Evolutionary conservation across 495 filamentous ascomycete genomes (phyloP).

Genomic region (Glarea lozoyensis): DNA sequence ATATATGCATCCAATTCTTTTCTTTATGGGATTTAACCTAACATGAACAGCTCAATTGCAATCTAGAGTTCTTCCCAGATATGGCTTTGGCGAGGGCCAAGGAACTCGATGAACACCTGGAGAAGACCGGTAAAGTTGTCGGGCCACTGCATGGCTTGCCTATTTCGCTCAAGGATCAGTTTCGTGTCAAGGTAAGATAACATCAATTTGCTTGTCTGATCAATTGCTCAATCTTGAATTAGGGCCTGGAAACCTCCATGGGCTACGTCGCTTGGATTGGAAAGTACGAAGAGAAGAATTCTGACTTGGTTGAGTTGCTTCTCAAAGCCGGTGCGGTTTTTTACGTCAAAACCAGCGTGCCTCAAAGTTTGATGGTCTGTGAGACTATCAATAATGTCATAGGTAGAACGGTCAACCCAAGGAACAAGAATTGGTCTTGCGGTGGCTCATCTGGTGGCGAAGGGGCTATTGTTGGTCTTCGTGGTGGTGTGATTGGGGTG

Average conservation of each 20-base stretch:
- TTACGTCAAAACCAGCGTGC: slow-evolving; percentile 60
- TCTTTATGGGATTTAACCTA: not conserved
- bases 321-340: slow-evolving; percentile 48
- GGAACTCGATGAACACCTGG: slow-evolving; percentile 44
- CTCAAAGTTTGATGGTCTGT: slow-evolving; percentile 40
- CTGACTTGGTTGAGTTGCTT: slow-evolving; percentile 34
- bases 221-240: slow-evolving; percentile 32
- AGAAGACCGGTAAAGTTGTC: slow-evolving; percentile 36
- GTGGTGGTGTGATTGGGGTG: slow-evolving; percentile 35
- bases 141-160: slow-evolving; percentile 64
- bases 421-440: slow-evolving; percentile 48
- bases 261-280: slow-evolving; percentile 47
- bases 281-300: slow-evolving; percentile 37
- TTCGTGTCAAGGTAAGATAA: slow-evolving; percentile 46
- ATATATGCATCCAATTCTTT: slow-evolving; percentile 25
- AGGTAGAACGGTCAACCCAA: slow-evolving; percentile 58
- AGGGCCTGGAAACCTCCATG: slow-evolving; percentile 45
- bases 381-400: slow-evolving; percentile 57
- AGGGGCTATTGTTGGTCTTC: slow-evolving; percentile 37
- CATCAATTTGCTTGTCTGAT: slow-evolving; percentile 40
- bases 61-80: slow-evolving; percentile 57
- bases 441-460: slow-evolving; percentile 57
- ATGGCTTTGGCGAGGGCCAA: slow-evolving; percentile 47
- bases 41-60: slow-evolving; percentile 46
- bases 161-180: slow-evolving; percentile 57